Evolutionary conservation across 805 yeast species (phyloP), one percentile per base, ranked within the genome.

Genomic region (Saccharomyces eubayanus): DNA sequence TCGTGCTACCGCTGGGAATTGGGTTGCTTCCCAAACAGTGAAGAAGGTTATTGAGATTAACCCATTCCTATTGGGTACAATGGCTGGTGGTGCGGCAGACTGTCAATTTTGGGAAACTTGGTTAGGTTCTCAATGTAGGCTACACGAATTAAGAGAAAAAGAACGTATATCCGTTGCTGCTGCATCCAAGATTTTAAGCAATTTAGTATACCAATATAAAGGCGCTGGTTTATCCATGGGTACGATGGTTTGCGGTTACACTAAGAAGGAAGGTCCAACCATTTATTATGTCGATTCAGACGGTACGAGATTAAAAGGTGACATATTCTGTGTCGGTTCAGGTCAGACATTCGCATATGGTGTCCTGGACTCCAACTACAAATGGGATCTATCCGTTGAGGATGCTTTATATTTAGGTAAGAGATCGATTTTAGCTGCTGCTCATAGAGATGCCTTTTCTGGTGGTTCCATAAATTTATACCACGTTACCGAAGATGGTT

Each of bases 31-130:
- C 14, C 97, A 91, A 71, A 90, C 97, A 2, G 99, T 94, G 59
- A 92, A 92, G 73, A 94, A 94, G 73, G 99, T 94, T 53, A 90
- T 94, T 65, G 92, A 92, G 72, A 94, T 94, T 74, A 94, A 94
- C 72, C 97, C 97, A 52, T 87, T 88, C 70, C 74, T 94, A 59
- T 78, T 94, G 63, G 99, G 99, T 60, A 94, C 99, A 21, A 84
- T 94, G 97, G 99, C 99, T 31, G 99, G 99, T 74, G 98, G 98
- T 76, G 99, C 99, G 50, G 98, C 98, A 31, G 99, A 94, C 74
- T 94, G 99, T 78, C 99, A 94, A 72, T 94, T 78, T 73, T 94
- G 99, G 99, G 98, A 94, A 74, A 89, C 97, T 40, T 94, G 98
- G 98, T 79, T 94, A 56, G 99, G 99, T 58, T 77, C 96, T 16